Percentiles rank a stretch among this genome's conserved stretches.
Evolutionary conservation across 805 yeast genomes (phyloP).

Genomic region (Wickerhamomyces ciferrii): DNA sequence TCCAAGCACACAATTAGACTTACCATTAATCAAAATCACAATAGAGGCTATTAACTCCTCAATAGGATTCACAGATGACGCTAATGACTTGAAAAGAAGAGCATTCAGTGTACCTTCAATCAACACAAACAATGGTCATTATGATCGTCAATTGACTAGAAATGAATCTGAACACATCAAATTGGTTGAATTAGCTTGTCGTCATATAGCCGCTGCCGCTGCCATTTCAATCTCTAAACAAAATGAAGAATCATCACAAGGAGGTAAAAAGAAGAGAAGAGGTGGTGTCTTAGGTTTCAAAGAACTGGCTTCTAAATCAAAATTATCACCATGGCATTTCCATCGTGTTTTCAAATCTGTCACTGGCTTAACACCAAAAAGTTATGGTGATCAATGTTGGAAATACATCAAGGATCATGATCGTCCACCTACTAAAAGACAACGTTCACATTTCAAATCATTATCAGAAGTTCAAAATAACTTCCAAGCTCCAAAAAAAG

Average conservation of each 20-base stretch:
- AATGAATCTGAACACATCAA: constrained; percentile 66
- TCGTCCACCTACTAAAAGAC: constrained; percentile 14
- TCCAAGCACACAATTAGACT: constrained; percentile 14
- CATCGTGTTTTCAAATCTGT: constrained; percentile 85
- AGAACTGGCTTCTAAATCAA: constrained; percentile 80
- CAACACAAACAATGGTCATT: constrained; percentile 9
- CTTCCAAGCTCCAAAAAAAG: constrained; percentile 6
- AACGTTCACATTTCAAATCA: constrained; percentile 19
- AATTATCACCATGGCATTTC: constrained; percentile 88
- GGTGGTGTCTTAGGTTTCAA: constrained; percentile 82
- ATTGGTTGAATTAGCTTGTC: constrained; percentile 72
- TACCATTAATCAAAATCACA: constrained; percentile 35
- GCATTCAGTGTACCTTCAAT: constrained; percentile 18
- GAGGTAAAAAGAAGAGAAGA: constrained; percentile 49
- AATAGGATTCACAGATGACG: constrained; percentile 42
- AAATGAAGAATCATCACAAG: constrained; percentile 6
- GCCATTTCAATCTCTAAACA: constrained; percentile 35
- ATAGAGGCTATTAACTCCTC: constrained; percentile 49
- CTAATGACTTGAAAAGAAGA: constrained; percentile 19
- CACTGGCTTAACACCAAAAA: constrained; percentile 83
- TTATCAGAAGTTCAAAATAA: constrained; percentile 14
- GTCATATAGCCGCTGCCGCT: constrained; percentile 80
- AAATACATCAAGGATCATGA: constrained; percentile 40
- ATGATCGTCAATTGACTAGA: constrained; percentile 33
- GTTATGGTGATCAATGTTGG: constrained; percentile 82